Base-by-base conservation (phyloP, 805 yeast genomes). In the Lipomyces starkeyi region DNA sequence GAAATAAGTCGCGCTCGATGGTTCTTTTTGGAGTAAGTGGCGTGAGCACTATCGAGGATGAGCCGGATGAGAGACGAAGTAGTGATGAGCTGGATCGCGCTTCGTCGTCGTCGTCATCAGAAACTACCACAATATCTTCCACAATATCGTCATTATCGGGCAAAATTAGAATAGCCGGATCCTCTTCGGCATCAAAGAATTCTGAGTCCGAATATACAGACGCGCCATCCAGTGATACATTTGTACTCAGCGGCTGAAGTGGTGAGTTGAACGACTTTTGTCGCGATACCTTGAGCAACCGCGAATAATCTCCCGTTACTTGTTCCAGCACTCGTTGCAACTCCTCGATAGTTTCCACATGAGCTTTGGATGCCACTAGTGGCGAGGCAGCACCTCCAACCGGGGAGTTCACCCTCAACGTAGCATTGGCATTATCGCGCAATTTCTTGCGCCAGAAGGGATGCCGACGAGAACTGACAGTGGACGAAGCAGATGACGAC, bases 101-200 rank as follows among this genome's bases (percentile, higher is more conserved):
- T 14, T 69, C 70, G n/a, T 63, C 62, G 53, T 68, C 69, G 17
- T 77, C 81, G 40, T 80, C 80, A 62, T 78, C 80, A 37, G 81
- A 80, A 20, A 88, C 77, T 74, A 88, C 77, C n/a, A 88, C 86
- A 14, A 89, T 91, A 2, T 87, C 89, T 1, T 76, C 79, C 71
- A 77, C 75, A 25, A 82, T 82, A 61, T 83, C 87, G n/a, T 84
- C 77, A 70, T 81, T 63, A 61, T 67, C 72, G 3, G 63, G 59
- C 27, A 69, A 25, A 6, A 69, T 71, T 13, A 69, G 35, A 57
- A 69, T 61, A 8, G 67, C 71, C 17, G 64, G 66, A 17, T 61
- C 83, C 56, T 90, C 94, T 61, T 83, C 83, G 0, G 97, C 97
- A 79, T 91, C 97, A 74, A 78, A 87, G 73, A 83, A 87, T 61